These are phyloP conservation scores for Mallotus repandus DNA, from an alignment of 441 rosid genomes.

Conservation along the genomic window DNA sequence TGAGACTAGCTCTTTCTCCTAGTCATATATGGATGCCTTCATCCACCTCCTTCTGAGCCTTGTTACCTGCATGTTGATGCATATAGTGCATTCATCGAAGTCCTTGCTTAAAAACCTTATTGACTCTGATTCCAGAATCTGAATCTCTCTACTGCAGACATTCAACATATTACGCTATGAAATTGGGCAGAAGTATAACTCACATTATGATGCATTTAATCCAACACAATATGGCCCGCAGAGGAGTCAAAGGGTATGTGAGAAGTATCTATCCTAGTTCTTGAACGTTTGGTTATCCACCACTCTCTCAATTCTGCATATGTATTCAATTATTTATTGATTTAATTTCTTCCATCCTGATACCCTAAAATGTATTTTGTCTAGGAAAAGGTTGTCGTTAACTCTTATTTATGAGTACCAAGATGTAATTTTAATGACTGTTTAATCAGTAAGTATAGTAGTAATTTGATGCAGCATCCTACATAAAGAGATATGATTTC, in stretches of 20 bases:
- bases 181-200: slow-evolving; percentile 77
- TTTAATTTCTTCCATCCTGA: background rate
- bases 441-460: background rate
- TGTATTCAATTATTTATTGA: background rate
- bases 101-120: too few relatives aligned
- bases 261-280: slow-evolving; percentile 5
- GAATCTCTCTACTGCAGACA: slow-evolving; percentile 44
- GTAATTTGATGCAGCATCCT: background rate
- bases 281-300: slow-evolving; percentile 9
- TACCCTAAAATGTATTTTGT: background rate
- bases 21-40: too few relatives aligned
- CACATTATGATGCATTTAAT: slow-evolving; percentile 72
- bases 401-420: background rate
- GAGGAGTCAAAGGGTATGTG: slow-evolving; percentile 75
- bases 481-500: background rate
- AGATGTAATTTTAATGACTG: background rate
- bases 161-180: slow-evolving; percentile 70
- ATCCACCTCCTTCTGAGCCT: too few relatives aligned
- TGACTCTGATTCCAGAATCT: background rate
- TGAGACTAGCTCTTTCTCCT: too few relatives aligned
- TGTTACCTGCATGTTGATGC: too few relatives aligned
- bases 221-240: slow-evolving; percentile 82
- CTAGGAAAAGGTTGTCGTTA: background rate
- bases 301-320: background rate
- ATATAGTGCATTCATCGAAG: too few relatives aligned